phyloP scores from a whole-genome alignment of 768 basidiomycete species.

The Tricholoma sp. region DNA sequence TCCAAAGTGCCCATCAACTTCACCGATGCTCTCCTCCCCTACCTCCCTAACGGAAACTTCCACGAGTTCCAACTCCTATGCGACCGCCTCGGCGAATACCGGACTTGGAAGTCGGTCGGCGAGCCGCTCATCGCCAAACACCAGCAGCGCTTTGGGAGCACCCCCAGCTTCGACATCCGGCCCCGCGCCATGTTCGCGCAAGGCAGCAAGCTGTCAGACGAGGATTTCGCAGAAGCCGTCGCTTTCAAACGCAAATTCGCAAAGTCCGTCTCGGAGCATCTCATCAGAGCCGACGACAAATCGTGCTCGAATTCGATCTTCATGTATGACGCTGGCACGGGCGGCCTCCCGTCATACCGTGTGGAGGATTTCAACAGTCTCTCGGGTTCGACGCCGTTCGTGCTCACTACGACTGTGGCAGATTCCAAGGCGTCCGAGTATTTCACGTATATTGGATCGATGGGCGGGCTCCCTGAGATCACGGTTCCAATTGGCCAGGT shows the following conservation, averaged over 20 bases:
- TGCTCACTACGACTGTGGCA: conserved; percentile 16
- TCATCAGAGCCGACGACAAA: conserved; percentile 23
- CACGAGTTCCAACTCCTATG: conserved; percentile 23
- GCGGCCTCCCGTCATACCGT: conserved; percentile 31
- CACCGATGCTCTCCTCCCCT: conserved; percentile 21
- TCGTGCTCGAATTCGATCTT: conserved; percentile 32
- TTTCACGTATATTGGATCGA: conserved; percentile 30
- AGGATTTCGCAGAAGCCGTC: conserved; percentile 24
- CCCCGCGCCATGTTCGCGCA: conserved; percentile 25
- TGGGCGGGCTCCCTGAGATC: conserved; percentile 32
- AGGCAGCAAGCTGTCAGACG: conserved; percentile 17
- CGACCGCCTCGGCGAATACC: conserved; percentile 31
- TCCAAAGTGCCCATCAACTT: conserved; percentile 22
- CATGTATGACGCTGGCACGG: conserved; percentile 31
- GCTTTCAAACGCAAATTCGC: conserved; percentile 20
- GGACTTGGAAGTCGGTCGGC: conserved; percentile 29
- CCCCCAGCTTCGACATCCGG: conserved; percentile 27
- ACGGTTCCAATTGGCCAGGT: conserved; percentile 33
- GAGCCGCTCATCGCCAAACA: conserved; percentile 25
- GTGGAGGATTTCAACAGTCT: conserved; percentile 27
- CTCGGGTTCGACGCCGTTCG: conserved; percentile 23
- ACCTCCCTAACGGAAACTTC: conserved; percentile 25
- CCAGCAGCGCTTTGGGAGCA: conserved; percentile 14
- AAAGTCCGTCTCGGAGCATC: conserved; percentile 16
- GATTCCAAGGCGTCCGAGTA: conserved; percentile 18